These are phyloP conservation scores for Bipolaris sorokiniana DNA, from an alignment of 2,329 filamentous ascomycete species.

Conservation along the genomic window DNA sequence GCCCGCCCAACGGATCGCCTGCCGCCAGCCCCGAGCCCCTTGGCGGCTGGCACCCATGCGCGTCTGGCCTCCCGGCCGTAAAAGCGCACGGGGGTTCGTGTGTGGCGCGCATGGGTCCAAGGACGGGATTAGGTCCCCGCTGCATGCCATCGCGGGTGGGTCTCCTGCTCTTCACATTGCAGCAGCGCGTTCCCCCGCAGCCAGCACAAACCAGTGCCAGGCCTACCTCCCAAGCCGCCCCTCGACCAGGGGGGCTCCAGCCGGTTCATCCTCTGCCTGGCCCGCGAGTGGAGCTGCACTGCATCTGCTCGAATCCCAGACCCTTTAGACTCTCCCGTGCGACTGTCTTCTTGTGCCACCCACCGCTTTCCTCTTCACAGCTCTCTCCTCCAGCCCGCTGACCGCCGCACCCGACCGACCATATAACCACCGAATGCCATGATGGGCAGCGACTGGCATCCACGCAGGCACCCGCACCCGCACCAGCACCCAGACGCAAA, in stretches of 20 bases:
- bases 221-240: conserved; percentile 12
- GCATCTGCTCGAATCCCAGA: conserved; percentile 15
- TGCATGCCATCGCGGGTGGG: conserved; percentile 16
- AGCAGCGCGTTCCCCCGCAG: conserved; percentile 18
- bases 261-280: conserved; percentile 13
- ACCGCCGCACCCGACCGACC: conserved; percentile 2
- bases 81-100: neutral
- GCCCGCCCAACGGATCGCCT: conserved; percentile 11
- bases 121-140: conserved; percentile 18
- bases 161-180: conserved; percentile 17
- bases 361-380: conserved; percentile 8
- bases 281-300: conserved; percentile 11
- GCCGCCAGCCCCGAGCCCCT: conserved; percentile 15
- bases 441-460: conserved; percentile 27
- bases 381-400: conserved; percentile 6
- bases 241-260: conserved; percentile 15
- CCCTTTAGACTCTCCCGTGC: conserved; percentile 14
- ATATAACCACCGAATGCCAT: conserved; percentile 16
- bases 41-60: conserved; percentile 13
- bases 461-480: conserved; percentile 16
- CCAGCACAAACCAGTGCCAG: conserved; percentile 19
- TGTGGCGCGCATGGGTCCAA: conserved; percentile 11
- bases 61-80: conserved; percentile 16
- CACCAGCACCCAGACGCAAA: conserved; percentile 16
- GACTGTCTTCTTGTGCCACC: conserved; percentile 17